These are phyloP conservation scores for Bipolaris victoriae DNA, from an alignment of 2,329 filamentous ascomycete species.

Conservation along the genomic window DNA sequence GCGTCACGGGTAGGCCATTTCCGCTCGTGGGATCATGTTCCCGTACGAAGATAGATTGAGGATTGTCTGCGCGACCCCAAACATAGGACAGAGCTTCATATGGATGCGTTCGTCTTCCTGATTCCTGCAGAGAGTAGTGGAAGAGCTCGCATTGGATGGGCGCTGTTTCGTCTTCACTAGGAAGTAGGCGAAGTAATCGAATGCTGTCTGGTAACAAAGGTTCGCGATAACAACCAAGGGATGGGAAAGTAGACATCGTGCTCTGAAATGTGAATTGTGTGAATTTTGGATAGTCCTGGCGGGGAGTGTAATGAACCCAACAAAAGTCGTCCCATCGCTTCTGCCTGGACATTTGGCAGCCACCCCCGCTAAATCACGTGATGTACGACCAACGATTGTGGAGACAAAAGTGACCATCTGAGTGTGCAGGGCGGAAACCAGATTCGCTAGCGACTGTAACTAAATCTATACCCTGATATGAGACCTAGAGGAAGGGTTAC, in stretches of 20 bases:
- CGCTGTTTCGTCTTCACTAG: constrained; percentile 10
- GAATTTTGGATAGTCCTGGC: neutral
- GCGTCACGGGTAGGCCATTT: constrained; percentile 8
- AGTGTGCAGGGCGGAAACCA: neutral
- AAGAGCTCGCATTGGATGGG: constrained; percentile 20
- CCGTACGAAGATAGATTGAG: constrained; percentile 12
- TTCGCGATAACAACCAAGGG: neutral
- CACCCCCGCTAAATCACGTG: neutral
- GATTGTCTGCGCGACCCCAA: constrained; percentile 8
- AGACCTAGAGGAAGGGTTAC: too few species aligned
- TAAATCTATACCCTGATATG: too few species aligned
- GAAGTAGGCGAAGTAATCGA: constrained; percentile 21
- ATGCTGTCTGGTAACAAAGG: constrained; percentile 10
- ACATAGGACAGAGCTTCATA: constrained; percentile 21
- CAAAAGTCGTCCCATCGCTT: neutral
- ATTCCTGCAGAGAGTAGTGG: constrained; percentile 14
- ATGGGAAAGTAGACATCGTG: neutral
- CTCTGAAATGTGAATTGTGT: neutral
- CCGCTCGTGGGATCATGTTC: neutral
- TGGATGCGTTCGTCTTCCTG: constrained; percentile 2
- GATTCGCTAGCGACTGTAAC: neutral
- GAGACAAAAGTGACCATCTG: neutral
- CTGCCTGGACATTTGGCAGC: neutral
- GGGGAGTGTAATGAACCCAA: neutral
- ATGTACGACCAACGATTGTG: neutral